Evolutionary conservation across 208 protist genomes (phyloP), one percentile per base, ranked within the genome.

Genomic region (Crithidia sp.): DNA sequence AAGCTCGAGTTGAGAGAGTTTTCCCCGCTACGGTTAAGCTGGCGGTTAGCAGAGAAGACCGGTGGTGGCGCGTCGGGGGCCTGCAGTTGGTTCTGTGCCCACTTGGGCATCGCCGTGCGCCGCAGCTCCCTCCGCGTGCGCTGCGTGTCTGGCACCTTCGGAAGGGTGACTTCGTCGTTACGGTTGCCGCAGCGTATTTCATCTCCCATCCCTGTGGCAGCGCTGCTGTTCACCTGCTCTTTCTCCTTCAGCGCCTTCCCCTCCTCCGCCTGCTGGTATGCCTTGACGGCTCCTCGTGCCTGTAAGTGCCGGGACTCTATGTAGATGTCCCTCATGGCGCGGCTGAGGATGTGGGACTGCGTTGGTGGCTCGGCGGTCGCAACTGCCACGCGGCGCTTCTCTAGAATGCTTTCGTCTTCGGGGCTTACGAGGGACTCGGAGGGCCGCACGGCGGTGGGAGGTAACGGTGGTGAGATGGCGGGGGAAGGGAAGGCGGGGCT

Each of bases 21-120:
- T 2, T 16, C 5, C 36, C 62, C 28, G 10, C 13, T 7, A 0
- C 62, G 62, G 2, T 44, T 49, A 36, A 43, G 62, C 17, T 57
- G 19, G 14, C 62, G 62, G 6, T 36, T 28, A 14, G 53, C 47
- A 5, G 62, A 54, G 14, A 67, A 67, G 28, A 45, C 49, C 3
- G 47, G 62, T 14, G 62, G 62, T 4, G 45, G 37, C 49, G 54
- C 47, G 47, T 67, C 47, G 2, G 47, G 10, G 62, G 45, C 47
- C 5, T 17, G 5, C 49, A 36, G 40, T 8, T 67, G 49, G 3
- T 67, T 41, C 36, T 57, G 44, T 13, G 62, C 5, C 62, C 62
- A 67, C 16, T 63, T 45, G 36, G 59, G 59, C 17, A 14, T 36
- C 10, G 28, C 41, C 10, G 12, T 19, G 12, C 37, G n/a, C 5